These are phyloP conservation scores for Clonostachys byssicola DNA, from an alignment of 2,329 filamentous ascomycete species.

Conservation along the genomic window DNA sequence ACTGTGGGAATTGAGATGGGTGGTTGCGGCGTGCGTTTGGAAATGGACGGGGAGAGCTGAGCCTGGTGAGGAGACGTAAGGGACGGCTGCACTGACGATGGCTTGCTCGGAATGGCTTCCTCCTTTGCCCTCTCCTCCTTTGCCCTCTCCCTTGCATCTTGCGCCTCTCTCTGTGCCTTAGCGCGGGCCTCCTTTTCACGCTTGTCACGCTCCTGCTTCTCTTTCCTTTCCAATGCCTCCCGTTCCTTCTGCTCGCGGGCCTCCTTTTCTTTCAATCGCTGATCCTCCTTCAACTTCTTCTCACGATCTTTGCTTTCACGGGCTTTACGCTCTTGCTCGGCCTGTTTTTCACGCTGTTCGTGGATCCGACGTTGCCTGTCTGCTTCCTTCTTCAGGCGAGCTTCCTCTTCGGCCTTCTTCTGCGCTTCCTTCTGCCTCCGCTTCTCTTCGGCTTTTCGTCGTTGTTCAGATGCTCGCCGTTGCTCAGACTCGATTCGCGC, in stretches of 20 bases:
- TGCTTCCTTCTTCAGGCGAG: slow-evolving; percentile 77
- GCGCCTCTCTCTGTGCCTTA: slow-evolving; percentile 56
- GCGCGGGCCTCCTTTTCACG: slow-evolving; percentile 54
- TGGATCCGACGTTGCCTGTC: slow-evolving; percentile 75
- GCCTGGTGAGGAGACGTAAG: slow-evolving; percentile 29
- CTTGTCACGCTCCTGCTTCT: slow-evolving; percentile 59
- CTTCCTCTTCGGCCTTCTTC: slow-evolving; percentile 86
- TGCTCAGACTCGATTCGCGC: slow-evolving; percentile 71
- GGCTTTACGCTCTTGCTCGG: slow-evolving; percentile 78
- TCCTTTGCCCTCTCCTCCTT: slow-evolving; percentile 52
- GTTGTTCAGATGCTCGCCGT: slow-evolving; percentile 75
- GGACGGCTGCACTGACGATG: slow-evolving; percentile 5
- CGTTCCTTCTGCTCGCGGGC: slow-evolving; percentile 66
- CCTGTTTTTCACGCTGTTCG: slow-evolving; percentile 82
- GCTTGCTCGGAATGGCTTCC: not conserved
- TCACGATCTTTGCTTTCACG: slow-evolving; percentile 62
- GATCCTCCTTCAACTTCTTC: slow-evolving; percentile 81
- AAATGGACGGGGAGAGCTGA: slow-evolving; percentile 6
- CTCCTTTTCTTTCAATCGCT: slow-evolving; percentile 75
- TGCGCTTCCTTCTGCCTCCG: slow-evolving; percentile 87
- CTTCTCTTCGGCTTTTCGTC: slow-evolving; percentile 81
- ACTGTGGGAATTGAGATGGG: slow-evolving; percentile 38
- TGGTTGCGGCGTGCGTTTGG: slow-evolving; percentile 24
- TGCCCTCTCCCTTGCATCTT: slow-evolving; percentile 55
- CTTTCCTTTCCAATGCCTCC: slow-evolving; percentile 61